Evolutionary conservation across 768 basidiomycete genomes (phyloP).

Genomic region (Boletus eberwhitei): DNA sequence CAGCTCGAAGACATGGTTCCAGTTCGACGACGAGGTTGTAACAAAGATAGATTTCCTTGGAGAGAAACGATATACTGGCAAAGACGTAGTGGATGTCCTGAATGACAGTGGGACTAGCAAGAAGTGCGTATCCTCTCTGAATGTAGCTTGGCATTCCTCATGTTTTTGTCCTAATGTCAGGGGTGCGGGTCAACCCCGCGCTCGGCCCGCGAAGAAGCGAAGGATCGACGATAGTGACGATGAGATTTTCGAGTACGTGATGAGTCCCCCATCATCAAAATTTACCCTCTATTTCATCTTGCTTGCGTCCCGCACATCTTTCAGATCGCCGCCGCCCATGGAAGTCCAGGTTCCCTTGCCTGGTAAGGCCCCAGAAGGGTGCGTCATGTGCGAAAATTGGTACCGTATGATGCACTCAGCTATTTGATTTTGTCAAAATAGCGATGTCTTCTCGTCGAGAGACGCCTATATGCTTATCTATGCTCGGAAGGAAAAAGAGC

Average conservation of each 20-base stretch:
- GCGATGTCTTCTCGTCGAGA: constrained; percentile 60
- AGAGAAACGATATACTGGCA: constrained; percentile 36
- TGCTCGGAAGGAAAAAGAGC: constrained; percentile 41
- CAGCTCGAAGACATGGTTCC: constrained; percentile 77
- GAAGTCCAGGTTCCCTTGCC: constrained; percentile 25
- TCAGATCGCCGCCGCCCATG: constrained; percentile 20
- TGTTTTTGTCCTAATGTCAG: constrained; percentile 13
- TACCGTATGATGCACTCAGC: constrained; percentile 23
- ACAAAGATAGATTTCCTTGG: constrained; percentile 56
- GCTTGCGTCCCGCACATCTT: constrained; percentile 4
- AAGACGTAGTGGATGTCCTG: constrained; percentile 30
- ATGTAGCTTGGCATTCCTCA: background rate
- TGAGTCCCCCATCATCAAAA: constrained; percentile 11
- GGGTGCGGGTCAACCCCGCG: constrained; percentile 31
- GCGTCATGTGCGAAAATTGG: constrained; percentile 75
- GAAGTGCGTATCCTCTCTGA: constrained; percentile 24
- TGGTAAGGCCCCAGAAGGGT: constrained; percentile 52
- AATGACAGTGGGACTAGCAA: constrained; percentile 21
- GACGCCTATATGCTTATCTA: constrained; percentile 98
- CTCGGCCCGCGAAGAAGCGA: constrained; percentile 44
- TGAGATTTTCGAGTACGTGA: constrained; percentile 36
- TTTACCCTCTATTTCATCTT: constrained; percentile 17
- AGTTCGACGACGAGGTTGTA: constrained; percentile 89
- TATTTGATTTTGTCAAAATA: constrained; percentile 28
- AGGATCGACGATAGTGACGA: constrained; percentile 61